phyloP scores from a whole-genome alignment of 352 stramenopile species.

The Phytophthora rubi region DNA sequence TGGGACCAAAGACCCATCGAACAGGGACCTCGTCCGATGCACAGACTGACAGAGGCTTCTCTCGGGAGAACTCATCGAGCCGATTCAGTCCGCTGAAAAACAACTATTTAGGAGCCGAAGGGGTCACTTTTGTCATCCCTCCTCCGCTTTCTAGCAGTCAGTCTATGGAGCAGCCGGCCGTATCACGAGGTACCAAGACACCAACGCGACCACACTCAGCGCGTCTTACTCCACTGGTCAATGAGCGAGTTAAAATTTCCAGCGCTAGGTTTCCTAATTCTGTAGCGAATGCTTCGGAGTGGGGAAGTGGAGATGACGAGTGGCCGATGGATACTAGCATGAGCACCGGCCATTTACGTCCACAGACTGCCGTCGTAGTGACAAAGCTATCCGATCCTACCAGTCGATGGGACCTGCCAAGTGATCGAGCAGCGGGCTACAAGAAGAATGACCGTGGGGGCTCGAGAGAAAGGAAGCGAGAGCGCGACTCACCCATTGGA shows the following conservation, averaged over 20 bases:
- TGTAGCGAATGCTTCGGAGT: slow-evolving; percentile 16
- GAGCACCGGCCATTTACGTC: slow-evolving; percentile 28
- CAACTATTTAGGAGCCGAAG: slow-evolving; percentile 49
- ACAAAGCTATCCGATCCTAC: slow-evolving; percentile 39
- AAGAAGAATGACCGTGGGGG: slow-evolving; percentile 14
- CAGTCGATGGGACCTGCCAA: slow-evolving; percentile 12
- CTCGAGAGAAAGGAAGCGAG: slow-evolving; percentile 16
- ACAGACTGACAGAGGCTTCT: slow-evolving; percentile 15
- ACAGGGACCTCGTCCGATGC: slow-evolving; percentile 22
- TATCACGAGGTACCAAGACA: slow-evolving; percentile 31
- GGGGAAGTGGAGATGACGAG: slow-evolving; percentile 13
- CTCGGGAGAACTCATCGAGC: slow-evolving; percentile 20
- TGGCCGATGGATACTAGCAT: slow-evolving; percentile 30
- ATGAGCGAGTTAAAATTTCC: slow-evolving; percentile 51
- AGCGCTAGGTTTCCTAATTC: slow-evolving; percentile 27
- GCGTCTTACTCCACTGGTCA: slow-evolving; percentile 44
- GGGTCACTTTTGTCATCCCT: slow-evolving; percentile 62
- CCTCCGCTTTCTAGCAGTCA: slow-evolving; percentile 47
- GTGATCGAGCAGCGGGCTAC: slow-evolving; percentile 1
- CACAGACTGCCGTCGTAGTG: slow-evolving; percentile 48
- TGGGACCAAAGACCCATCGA: slow-evolving; percentile 28
- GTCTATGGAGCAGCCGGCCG: slow-evolving; percentile 28
- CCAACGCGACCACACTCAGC: slow-evolving; percentile 42
- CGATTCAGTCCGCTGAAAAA: slow-evolving; percentile 50
- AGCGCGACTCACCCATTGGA: slow-evolving; percentile 18